Conservation (phyloP, 192 early-diverging fungal species). For the Chytriomyces sp. region DNA sequence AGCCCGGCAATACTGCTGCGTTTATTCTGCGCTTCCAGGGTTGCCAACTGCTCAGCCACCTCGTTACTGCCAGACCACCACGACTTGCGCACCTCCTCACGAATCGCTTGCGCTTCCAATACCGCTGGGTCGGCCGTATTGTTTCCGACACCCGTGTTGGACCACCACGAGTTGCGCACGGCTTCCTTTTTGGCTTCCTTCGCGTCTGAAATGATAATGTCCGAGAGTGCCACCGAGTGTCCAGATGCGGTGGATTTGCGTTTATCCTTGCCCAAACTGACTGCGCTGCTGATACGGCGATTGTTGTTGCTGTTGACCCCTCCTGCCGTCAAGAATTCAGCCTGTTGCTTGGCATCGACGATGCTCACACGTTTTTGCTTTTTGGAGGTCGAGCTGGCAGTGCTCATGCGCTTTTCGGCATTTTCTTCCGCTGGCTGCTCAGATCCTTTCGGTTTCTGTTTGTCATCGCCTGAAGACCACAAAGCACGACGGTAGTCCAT, state of each 20-base stretch:
- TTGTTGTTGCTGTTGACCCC: neutral
- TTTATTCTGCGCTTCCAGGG: neutral
- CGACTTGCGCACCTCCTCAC: constrained; percentile 26
- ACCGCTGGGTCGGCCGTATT: constrained; percentile 29
- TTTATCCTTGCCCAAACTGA: neutral
- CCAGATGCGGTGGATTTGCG: constrained; percentile 27
- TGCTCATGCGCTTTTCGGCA: neutral
- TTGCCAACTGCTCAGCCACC: constrained; percentile 6
- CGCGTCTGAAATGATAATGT: constrained; percentile 28
- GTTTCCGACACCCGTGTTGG: constrained; percentile 27
- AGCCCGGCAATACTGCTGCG: neutral
- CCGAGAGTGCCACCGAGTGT: neutral
- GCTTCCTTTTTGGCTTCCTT: constrained; percentile 36
- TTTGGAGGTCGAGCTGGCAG: neutral
- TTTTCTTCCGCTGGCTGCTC: neutral
- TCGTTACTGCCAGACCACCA: constrained; percentile 34
- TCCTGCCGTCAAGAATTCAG: neutral
- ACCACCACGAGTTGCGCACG: constrained; percentile 39
- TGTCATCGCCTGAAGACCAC: constrained; percentile 22
- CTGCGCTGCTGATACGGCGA: neutral
- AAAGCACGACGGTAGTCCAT: constrained; percentile 32
- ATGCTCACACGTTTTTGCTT: neutral
- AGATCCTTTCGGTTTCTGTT: neutral
- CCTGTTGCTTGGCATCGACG: neutral
- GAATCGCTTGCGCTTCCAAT: constrained; percentile 34